Evolutionary conservation across 106 monocot genomes (phyloP), one percentile per base, ranked within the genome.

Genomic region (Amphibolis antarctica): DNA sequence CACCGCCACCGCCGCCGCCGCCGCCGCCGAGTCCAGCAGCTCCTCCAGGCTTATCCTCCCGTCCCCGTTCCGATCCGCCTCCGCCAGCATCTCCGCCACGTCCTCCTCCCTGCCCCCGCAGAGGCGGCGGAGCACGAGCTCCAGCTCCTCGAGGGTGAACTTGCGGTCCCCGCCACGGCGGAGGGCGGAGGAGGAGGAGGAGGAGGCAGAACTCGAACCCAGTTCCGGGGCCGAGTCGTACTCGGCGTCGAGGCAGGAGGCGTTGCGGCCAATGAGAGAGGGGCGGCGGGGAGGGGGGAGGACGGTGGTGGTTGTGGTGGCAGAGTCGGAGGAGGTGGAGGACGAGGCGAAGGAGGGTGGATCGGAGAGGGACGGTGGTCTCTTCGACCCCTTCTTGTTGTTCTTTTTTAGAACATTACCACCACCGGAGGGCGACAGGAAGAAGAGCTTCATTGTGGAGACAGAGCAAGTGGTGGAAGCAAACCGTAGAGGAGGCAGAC

Each of bases 31-130:
- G n/a, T n/a, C n/a, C n/a, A n/a, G 60, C 6, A 67, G 28, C 51
- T 68, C 67, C 22, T 62, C 74, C 44, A 67, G 28, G 60, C 60
- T 53, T 59, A 74, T 66, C 53, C 57, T 42, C 9, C 73, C 73
- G 73, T 74, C 73, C 14, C 66, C 73, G 59, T 74, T 65, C 15
- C 59, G 19, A 25, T 74, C 73, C n/a, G n/a, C 73, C 59, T 65
- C 66, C 19, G 73, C 73, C 45, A 74, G 47, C 22, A 74, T 42
- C 44, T 17, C 28, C 52, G 49, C 19, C 36, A 74, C 52, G 25
- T 61, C 74, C 22, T 67, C 74, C 17, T 66, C 67, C 42, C 18
- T 10, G 1, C 49, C 49, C 14, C 26, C 36, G 17, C 74, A 60
- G 42, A 74, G 66, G 22, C 51, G 60, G 28, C 60, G 51, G 43